These are phyloP conservation scores for Scheffersomyces amazonensis DNA, from an alignment of 805 yeast species.

Conservation along the genomic window DNA sequence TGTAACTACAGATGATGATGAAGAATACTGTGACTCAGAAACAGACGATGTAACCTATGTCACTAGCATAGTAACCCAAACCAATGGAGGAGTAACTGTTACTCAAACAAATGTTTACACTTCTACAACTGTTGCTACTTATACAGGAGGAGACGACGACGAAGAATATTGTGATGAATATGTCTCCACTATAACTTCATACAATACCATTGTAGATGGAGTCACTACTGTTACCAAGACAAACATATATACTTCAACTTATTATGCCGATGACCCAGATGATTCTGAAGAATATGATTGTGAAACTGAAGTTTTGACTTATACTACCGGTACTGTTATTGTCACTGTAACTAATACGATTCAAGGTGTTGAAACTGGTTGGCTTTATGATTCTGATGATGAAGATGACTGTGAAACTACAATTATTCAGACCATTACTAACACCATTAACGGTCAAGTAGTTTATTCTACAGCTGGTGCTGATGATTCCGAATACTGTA, in stretches of 20 bases:
- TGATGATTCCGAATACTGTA: background rate
- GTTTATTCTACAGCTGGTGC: background rate
- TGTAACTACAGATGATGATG: constrained; percentile 3
- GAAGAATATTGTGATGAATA: constrained; percentile 7
- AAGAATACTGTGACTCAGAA: constrained; percentile 9
- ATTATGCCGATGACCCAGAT: too few species aligned
- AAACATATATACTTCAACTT: constrained; percentile 2
- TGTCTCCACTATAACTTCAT: constrained; percentile 3
- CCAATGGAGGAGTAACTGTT: constrained; percentile 3
- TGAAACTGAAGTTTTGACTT: constrained; percentile 4
- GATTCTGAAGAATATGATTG: constrained; percentile 6
- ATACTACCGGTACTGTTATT: constrained; percentile 1
- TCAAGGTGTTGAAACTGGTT: constrained; percentile 3
- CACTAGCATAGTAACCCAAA: constrained; percentile 4
- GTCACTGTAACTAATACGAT: constrained; percentile 4
- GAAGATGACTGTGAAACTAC: constrained; percentile 1
- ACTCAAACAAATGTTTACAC: constrained; percentile 5
- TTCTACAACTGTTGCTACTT: constrained; percentile 1
- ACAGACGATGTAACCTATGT: constrained; percentile 3
- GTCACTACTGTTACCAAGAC: constrained; percentile 3
- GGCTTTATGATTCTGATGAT: constrained; percentile 7
- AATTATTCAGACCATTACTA: background rate
- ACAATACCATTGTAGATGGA: constrained; percentile 5
- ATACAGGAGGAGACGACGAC: constrained; percentile 3
- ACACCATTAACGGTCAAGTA: background rate